A percentile compares a stretch with the other conserved stretches of the same genome.
Evolutionary conservation across 1,139 yeast genomes (phyloP).

Genomic region (Meyerozyma elateridarum): DNA sequence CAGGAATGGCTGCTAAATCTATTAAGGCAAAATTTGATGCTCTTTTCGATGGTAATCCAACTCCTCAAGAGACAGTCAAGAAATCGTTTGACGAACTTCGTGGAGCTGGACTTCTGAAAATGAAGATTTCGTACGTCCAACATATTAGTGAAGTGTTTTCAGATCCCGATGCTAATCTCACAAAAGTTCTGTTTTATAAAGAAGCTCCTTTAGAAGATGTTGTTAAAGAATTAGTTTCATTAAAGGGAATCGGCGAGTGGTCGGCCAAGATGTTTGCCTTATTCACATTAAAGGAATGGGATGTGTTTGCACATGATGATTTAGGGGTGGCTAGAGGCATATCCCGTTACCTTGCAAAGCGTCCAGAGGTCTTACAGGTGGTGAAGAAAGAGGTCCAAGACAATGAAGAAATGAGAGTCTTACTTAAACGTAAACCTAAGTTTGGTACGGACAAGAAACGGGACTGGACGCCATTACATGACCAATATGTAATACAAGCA

Average conservation of each 20-base stretch:
- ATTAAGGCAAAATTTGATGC: constrained; percentile 47
- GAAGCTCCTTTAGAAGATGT: constrained; percentile 41
- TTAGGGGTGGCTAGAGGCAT: constrained; percentile 83
- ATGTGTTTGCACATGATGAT: constrained; percentile 76
- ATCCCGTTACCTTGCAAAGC: constrained; percentile 51
- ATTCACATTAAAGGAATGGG: constrained; percentile 61
- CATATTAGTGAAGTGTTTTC: constrained; percentile 58
- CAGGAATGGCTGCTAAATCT: constrained; percentile 76
- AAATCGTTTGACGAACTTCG: constrained; percentile 47
- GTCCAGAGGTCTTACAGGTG: constrained; percentile 48
- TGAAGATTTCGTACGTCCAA: constrained; percentile 62
- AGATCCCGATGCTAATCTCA: constrained; percentile 31
- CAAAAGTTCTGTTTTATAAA: constrained; percentile 34
- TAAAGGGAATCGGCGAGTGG: constrained; percentile 90
- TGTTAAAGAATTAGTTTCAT: constrained; percentile 46
- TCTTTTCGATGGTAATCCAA: constrained; percentile 41
- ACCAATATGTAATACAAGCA: constrained; percentile 49
- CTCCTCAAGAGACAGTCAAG: constrained; percentile 44
- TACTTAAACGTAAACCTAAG: constrained; percentile 32
- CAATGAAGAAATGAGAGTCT: constrained; percentile 24
- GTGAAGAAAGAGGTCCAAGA: constrained; percentile 30
- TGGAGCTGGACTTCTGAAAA: constrained; percentile 63
- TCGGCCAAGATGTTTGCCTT: constrained; percentile 83
- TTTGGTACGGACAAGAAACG: constrained; percentile 36
- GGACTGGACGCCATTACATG: constrained; percentile 61